Evolutionary conservation across 2,329 filamentous ascomycete genomes (phyloP), one percentile per base, ranked within the genome.

Genomic region (Monosporascus sp.): DNA sequence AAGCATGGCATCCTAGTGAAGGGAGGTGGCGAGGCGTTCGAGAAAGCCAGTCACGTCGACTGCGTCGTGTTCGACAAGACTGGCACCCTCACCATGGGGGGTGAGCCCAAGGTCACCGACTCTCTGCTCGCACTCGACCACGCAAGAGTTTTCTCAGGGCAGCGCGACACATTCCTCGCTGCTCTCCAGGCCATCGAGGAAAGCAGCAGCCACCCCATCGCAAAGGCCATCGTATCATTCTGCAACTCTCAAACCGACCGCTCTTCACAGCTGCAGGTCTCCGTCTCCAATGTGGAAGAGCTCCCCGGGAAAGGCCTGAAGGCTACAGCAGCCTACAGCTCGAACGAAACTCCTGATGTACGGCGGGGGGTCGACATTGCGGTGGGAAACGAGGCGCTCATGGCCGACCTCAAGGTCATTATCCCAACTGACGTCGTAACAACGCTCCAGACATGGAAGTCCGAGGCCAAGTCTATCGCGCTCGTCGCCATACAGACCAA

Each of bases 21-120:
- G 69, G 89, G 90, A 22, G 90, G 90, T 22, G 90, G 90, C 36
- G 88, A 92, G 65, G 90, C 89, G 0, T 93, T 94, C 65, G 88
- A 93, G 67, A 90, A 90, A 71, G 89, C 89, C 4, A 91, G 88
- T 65, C 82, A 81, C 11, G 78, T 92, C 45, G 84, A 90, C 66
- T 86, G 85, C 50, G 84, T 94, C 39, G 87, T 94, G 1, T 94
- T 95, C 65, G 90, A 95, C 76, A 94, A 95, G 76, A 95, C 90
- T 0, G 90, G 90, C 1, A 95, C 90, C 0, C 73, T 95, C 53
- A 94, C 90, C 0, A 74, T 86, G 61, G 75, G 88, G 5, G 88
- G 86, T 6, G 84, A 89, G 58, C 88, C 89, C 0, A 81, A 76
- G 27, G 84, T 93, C 22, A 88, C 83, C 0, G 79, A 84, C 57